Percentiles rank a stretch among this genome's conserved stretches.
Conservation (phyloP, 2,329 filamentous ascomycete species). For the Leptographium procerum region DNA sequence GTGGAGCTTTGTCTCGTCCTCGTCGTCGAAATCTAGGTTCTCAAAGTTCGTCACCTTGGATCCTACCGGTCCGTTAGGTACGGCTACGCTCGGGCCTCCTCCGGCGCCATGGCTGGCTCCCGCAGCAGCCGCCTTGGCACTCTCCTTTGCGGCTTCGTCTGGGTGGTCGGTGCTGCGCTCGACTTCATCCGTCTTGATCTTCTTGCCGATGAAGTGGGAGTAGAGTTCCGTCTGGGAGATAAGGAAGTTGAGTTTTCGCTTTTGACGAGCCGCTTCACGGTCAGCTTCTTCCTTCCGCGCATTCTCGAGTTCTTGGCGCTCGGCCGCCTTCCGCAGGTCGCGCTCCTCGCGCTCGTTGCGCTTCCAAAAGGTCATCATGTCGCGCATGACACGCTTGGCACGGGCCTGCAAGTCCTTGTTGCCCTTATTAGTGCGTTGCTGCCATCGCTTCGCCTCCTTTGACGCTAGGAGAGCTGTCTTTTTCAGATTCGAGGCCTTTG, state of each 20-base stretch:
- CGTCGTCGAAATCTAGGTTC: constrained; percentile 88
- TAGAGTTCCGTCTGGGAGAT: constrained; percentile 98
- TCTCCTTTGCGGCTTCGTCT: constrained; percentile 49
- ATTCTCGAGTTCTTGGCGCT: constrained; percentile 91
- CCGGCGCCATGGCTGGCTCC: background rate
- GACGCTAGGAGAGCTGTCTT: constrained; percentile 95
- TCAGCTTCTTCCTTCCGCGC: constrained; percentile 95
- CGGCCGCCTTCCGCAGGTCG: constrained; percentile 83
- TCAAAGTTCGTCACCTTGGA: constrained; percentile 86
- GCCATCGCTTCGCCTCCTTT: constrained; percentile 96
- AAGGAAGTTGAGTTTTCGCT: constrained; percentile 97
- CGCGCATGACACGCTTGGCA: constrained; percentile 95
- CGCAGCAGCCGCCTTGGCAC: constrained; percentile 18
- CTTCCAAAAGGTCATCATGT: constrained; percentile 99
- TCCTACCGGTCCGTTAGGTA: constrained; percentile 41
- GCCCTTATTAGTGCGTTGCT: constrained; percentile 94
- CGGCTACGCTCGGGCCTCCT: constrained; percentile 37
- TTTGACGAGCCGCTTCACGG: constrained; percentile 92
- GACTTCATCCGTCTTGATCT: constrained; percentile 95
- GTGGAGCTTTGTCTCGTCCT: constrained; percentile 72
- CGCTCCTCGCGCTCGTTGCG: constrained; percentile 96
- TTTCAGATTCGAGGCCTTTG: constrained; percentile 87
- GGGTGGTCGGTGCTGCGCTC: constrained; percentile 80
- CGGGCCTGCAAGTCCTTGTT: constrained; percentile 95
- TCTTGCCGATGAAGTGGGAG: constrained; percentile 98